phyloP scores from a whole-genome alignment of 306 rosid species.

The Sicyos edulis region DNA sequence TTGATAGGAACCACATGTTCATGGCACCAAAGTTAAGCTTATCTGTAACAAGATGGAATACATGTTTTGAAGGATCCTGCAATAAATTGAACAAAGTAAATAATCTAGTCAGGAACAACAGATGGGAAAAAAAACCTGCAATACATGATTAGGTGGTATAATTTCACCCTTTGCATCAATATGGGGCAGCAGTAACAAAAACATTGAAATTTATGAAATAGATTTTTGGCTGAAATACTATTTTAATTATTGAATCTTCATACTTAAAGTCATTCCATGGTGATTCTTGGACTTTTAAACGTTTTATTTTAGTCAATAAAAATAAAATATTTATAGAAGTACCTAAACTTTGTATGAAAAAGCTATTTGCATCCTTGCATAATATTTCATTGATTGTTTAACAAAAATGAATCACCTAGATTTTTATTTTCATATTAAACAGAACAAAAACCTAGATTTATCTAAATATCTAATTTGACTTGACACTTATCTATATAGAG shows the following conservation, averaged over 20 bases:
- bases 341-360: not conserved
- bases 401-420: no score
- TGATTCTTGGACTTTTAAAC: not conserved
- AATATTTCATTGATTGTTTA: not conserved
- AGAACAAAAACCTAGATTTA: no score
- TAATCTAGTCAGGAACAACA: constrained; percentile 24
- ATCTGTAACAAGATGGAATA: constrained; percentile 92
- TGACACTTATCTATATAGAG: no score
- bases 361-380: not conserved
- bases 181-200: constrained; percentile 2
- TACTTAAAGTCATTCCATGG: not conserved
- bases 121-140: not conserved
- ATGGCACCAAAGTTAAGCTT: constrained; percentile 98
- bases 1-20: constrained; percentile 97
- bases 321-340: not conserved
- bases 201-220: not conserved
- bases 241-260: not conserved
- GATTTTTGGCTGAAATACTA: not conserved
- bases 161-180: not conserved
- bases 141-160: not conserved
- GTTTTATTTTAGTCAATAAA: not conserved
- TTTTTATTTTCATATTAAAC: no score
- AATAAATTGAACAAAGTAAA: constrained; percentile 24
- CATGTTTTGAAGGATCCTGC: constrained; percentile 96
- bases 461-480: no score